These are phyloP conservation scores for Suaeda aralocaspica DNA, from an alignment of 148 eudicot species.

Conservation along the genomic window DNA sequence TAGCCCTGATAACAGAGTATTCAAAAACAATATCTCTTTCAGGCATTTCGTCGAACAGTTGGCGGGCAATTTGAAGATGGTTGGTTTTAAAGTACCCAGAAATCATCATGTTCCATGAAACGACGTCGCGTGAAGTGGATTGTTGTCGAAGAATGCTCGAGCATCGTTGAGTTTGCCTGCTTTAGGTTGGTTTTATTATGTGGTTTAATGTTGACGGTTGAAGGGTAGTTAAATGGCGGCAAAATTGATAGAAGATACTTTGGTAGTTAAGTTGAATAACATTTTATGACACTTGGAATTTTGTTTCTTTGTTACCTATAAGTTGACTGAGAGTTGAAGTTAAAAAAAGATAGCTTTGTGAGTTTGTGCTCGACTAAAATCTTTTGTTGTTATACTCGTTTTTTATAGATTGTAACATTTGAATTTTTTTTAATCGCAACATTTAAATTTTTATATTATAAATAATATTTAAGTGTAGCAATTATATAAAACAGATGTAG, in stretches of 20 bases:
- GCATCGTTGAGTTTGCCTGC: conserved; percentile 35
- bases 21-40: conserved; percentile 68
- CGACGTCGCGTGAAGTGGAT: conserved; percentile 33
- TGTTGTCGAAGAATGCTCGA: conserved; percentile 44
- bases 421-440: too few relatives aligned
- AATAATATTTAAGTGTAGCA: too few relatives aligned
- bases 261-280: background rate
- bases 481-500: too few relatives aligned
- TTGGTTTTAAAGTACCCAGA: conserved; percentile 34
- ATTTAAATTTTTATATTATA: too few relatives aligned
- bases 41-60: conserved; percentile 74
- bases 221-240: conserved; percentile 31
- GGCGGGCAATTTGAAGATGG: conserved; percentile 36
- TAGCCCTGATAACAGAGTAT: conserved; percentile 54
- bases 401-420: too few relatives aligned
- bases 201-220: conserved; percentile 37
- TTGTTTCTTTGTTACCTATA: too few relatives aligned
- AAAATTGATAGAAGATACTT: conserved; percentile 4
- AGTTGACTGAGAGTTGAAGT: too few relatives aligned
- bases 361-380: too few relatives aligned
- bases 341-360: too few relatives aligned
- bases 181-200: conserved; percentile 32
- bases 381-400: too few relatives aligned
- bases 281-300: too few relatives aligned
- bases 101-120: conserved; percentile 63